These are phyloP conservation scores for Candida anglica DNA, from an alignment of 805 yeast species.

Conservation along the genomic window DNA sequence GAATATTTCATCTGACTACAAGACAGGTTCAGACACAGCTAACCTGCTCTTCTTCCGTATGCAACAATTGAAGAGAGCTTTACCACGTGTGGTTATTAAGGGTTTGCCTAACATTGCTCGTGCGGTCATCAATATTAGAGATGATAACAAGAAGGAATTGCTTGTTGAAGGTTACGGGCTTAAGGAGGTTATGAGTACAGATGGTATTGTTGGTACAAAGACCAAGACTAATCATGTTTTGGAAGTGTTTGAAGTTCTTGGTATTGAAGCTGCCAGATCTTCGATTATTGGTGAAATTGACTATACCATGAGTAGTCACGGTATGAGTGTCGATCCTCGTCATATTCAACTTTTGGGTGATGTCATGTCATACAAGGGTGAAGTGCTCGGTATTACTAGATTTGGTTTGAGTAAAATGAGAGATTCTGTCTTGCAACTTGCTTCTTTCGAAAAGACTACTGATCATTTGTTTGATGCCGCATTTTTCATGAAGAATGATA, in stretches of 20 bases:
- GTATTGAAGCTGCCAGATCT: conserved; percentile 96
- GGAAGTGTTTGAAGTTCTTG: conserved; percentile 84
- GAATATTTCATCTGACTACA: conserved; percentile 30
- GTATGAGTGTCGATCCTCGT: conserved; percentile 99
- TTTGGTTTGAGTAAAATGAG: conserved; percentile 98
- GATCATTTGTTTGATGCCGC: conserved; percentile 98
- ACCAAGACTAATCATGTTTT: conserved; percentile 90
- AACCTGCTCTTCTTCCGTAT: conserved; percentile 76
- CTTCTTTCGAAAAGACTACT: conserved; percentile 96
- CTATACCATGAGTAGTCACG: conserved; percentile 97
- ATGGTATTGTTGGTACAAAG: conserved; percentile 86
- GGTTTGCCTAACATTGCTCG: conserved; percentile 90
- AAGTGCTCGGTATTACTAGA: conserved; percentile 95
- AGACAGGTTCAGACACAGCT: conserved; percentile 22
- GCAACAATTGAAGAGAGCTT: conserved; percentile 81
- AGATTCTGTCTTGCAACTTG: conserved; percentile 94
- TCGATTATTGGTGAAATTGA: conserved; percentile 93
- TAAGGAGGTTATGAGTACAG: conserved; percentile 94
- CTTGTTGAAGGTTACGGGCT: conserved; percentile 97
- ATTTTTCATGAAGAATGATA: conserved; percentile 93
- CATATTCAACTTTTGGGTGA: conserved; percentile 96
- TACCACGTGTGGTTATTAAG: conserved; percentile 87
- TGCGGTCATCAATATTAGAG: conserved; percentile 92
- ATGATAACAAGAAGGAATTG: conserved; percentile 81
- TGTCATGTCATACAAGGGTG: conserved; percentile 98